phyloP scores from a whole-genome alignment of 2,329 filamentous ascomycete species.

The Apiospora marii region DNA sequence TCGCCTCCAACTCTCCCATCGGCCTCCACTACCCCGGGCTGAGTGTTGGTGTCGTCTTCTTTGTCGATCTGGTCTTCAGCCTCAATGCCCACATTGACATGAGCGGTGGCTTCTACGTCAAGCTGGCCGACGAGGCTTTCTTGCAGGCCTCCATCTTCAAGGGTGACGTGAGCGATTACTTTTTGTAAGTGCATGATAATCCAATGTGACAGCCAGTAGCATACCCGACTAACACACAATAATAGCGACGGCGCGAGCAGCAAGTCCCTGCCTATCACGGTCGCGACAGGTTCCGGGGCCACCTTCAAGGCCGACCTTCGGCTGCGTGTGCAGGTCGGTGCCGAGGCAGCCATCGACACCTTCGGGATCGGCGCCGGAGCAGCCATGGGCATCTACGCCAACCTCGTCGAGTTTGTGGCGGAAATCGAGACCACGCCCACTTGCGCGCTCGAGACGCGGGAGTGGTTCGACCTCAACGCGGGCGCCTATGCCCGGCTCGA shows the following conservation, averaged over 20 bases:
- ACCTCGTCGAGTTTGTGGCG: constrained; percentile 61
- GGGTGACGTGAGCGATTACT: constrained; percentile 44
- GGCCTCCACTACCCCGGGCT: constrained; percentile 53
- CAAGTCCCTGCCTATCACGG: constrained; percentile 46
- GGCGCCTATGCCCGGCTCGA: constrained; percentile 27
- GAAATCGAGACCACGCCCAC: constrained; percentile 45
- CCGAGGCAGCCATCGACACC: constrained; percentile 43
- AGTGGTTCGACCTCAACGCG: constrained; percentile 50
- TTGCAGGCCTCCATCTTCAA: constrained; percentile 51
- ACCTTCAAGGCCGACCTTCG: constrained; percentile 58
- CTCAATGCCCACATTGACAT: constrained; percentile 59
- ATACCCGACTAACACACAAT: not conserved
- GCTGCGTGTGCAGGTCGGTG: constrained; percentile 55
- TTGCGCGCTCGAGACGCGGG: constrained; percentile 45
- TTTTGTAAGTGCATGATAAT: constrained; percentile 55
- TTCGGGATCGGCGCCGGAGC: constrained; percentile 49
- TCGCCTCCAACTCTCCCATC: constrained; percentile 51
- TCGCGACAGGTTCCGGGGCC: constrained; percentile 38
- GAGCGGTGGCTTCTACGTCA: constrained; percentile 59
- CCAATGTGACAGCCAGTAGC: constrained; percentile 49
- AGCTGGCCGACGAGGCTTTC: constrained; percentile 54
- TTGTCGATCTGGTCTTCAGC: constrained; percentile 60
- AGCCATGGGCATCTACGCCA: constrained; percentile 55
- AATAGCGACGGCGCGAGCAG: not conserved
- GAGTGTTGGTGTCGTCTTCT: constrained; percentile 55